Base-by-base conservation (phyloP, 2,329 filamentous ascomycete species). In the Monosporascus sp. region DNA sequence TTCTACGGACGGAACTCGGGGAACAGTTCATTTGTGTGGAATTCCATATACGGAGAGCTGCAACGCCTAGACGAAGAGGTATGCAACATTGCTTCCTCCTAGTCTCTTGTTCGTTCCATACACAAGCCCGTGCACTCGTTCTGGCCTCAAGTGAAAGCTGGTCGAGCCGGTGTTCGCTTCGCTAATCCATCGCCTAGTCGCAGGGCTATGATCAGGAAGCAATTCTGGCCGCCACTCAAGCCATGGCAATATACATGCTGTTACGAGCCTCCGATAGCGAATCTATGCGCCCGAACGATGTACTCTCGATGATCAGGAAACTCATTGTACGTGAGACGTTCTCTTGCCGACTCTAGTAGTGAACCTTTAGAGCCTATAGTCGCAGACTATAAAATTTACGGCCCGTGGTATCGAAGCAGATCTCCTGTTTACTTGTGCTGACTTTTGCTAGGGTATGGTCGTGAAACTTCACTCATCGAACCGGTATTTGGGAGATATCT, bases 21-120 rank as follows among this genome's bases (percentile, higher is more conserved):
- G n/a, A 66, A 59, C 46, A 27, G 53, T 8, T 46, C 41, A 2
- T 61, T 63, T 25, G 58, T 64, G 6, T 65, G 63, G 61, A 61
- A 55, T 44, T 53, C 49, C 7, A 65, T 66, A 8, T 60, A 63
- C 38, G 50, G 48, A n/a, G 60, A 67, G 25, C 52, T 56, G 22
- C 53, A 52, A 44, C 54, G 56, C 1, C 46, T 63, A n/a, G 15
- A 52, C 15, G 22, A 49, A 18, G 53, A 59, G 25, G 62, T 64
- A 39, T 52, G 54, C 48, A 17, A 41, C 52, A 37, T 3, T 44
- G 7, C 35, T 39, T 4, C 39, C 55, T n/a, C 54, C 54, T n/a
- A 25, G 52, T 52, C 20, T 48, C 49, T 37, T 41, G 31, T 35
- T 35, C 14, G 31, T 14, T 35, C 11, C 31, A 11, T 35, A 14